Base-by-base conservation (phyloP, 2,329 filamentous ascomycete genomes). In the Cordyceps tenuipes region DNA sequence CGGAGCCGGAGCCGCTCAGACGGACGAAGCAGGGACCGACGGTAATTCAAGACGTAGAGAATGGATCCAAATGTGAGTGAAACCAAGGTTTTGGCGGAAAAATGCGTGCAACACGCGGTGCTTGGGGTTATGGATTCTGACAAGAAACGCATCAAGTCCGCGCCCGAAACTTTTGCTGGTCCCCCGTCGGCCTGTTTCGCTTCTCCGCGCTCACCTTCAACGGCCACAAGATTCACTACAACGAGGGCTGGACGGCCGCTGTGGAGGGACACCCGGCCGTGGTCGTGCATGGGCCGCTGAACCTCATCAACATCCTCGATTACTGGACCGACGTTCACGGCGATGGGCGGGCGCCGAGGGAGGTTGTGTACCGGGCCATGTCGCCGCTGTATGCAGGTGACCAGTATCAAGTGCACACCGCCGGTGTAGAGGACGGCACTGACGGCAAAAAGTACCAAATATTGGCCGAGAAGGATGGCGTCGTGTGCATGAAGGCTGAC, bases 171-270 rank as follows among this genome's bases (percentile, higher is more conserved):
- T 57, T 79, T 5, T 66, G 66, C 21, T 80, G 76, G 77, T 81
- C 79, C 0, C 72, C 77, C 0, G 73, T 76, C 0, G 76, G 74
- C 1, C 79, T 96, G 1, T 95, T 94, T 73, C 84, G 89, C 19
- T 96, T 91, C 76, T 91, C 88, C 0, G 90, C 90, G 0, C 75
- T 96, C 46, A 95, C 90, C 0, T 91, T 91, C 76, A 96, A 96
- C 69, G 89, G 84, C 0, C 91, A 96, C 71, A 86, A 84, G 64
- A 95, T 96, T 59, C 91, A 96, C 71, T 87, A 93, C 66, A 89
- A 91, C 68, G 79, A 82, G 26, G 68, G 77, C 13, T 93, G 89
- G 77, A 83, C 84, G 15, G 76, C 77, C 5, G 74, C 78, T 5
- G 76, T 87, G 8, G 87, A 94, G 70, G 85, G 86, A 0, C 89